These are phyloP conservation scores for Hypoxylon sp. DNA, from an alignment of 2,329 filamentous ascomycete species.

Conservation along the genomic window DNA sequence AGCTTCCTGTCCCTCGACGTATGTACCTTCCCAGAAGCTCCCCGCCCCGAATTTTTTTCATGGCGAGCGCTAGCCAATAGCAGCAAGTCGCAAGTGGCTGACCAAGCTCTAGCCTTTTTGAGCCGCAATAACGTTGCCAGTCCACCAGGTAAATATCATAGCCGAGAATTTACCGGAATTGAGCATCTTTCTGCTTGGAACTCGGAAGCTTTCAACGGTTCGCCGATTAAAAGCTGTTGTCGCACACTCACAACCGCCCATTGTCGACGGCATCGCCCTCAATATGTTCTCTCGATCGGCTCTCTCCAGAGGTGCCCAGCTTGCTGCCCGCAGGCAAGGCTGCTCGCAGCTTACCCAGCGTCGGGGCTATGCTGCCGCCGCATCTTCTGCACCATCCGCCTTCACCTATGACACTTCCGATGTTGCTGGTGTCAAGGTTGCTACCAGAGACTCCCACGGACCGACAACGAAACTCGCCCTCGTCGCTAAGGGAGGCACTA, in stretches of 20 bases:
- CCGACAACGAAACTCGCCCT: constrained; percentile 92
- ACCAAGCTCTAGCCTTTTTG: constrained; percentile 37
- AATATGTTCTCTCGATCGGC: constrained; percentile 74
- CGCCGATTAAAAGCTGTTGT: constrained; percentile 45
- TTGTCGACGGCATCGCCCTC: constrained; percentile 67
- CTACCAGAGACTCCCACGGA: constrained; percentile 88
- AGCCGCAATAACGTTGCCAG: constrained; percentile 30
- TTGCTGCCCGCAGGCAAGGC: constrained; percentile 68
- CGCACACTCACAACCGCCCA: constrained; percentile 59
- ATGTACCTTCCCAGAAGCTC: constrained; percentile 17
- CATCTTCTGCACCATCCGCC: constrained; percentile 66
- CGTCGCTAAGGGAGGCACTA: constrained; percentile 92
- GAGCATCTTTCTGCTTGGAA: constrained; percentile 51
- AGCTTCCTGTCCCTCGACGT: constrained; percentile 24
- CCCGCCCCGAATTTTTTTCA: constrained; percentile 25
- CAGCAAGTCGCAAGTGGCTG: constrained; percentile 33
- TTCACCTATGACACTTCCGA: constrained; percentile 91
- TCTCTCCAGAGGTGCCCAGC: constrained; percentile 69
- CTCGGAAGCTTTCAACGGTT: constrained; percentile 42
- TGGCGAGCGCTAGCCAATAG: constrained; percentile 29
- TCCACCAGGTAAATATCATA: too few relatives aligned
- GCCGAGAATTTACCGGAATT: constrained; percentile 52
- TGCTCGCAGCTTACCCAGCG: constrained; percentile 66
- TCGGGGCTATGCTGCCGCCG: constrained; percentile 70
- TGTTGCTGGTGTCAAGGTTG: constrained; percentile 89